Base-by-base conservation (phyloP, 148 eudicot genomes). In the Diospyros kaki region DNA sequence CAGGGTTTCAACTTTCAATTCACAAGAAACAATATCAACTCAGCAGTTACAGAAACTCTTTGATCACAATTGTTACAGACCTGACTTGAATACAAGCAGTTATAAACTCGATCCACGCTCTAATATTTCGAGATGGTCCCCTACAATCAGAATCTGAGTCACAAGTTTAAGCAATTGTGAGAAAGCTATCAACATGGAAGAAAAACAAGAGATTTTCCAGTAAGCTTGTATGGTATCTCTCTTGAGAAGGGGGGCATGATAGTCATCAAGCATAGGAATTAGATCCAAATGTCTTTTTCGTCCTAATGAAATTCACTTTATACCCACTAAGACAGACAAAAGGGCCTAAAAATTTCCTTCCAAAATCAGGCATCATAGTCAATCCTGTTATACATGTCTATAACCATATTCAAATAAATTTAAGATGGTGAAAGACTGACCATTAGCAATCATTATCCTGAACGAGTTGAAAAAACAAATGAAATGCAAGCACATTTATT, bases 111-210 rank as follows among this genome's bases (percentile, higher is more conserved):
- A 93, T 88, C 98, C 97, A 95, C 44, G 82, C 85, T 84, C 84
- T 85, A 58, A 95, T 82, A 79, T 93, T 93, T 75, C 80, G 81
- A 42, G 97, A 93, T 42, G 90, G 93, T 72, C 91, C 94, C 69
- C 58, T 63, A 64, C 12, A 5, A 41, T 68, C 82, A 72, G 85
- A 85, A 76, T 81, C 97, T 91, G 73, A 45, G 46, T 70, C 60
- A 71, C 54, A 63, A 58, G 75, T 65, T 66, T 61, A 50, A 77
- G 58, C n/a, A 39, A 64, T 68, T 0, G 51, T 80, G 44, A 89
- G 74, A 79, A 58, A 58, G 68, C 51, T 67, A 69, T 66, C 44
- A 73, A 59, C 53, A 11, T 58, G 5, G 71, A 44, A 48, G 39
- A 28, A 28, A 28, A 28, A 28, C 28, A 28, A 28, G 28, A 28